Evolutionary conservation across 495 filamentous ascomycete genomes (phyloP).

Genomic region (Aspergillus carlsbadensis): DNA sequence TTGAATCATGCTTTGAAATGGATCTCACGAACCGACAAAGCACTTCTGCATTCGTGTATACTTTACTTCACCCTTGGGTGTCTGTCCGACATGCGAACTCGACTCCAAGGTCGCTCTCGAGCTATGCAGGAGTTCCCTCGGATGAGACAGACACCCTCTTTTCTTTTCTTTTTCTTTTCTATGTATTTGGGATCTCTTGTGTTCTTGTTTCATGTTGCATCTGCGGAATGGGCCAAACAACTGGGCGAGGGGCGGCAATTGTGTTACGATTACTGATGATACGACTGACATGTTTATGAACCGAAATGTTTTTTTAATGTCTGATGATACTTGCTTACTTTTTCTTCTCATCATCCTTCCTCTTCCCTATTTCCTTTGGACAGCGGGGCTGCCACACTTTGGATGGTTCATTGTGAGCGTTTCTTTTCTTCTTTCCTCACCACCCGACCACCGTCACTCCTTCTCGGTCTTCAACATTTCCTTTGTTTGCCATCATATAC

Average conservation of each 20-base stretch:
- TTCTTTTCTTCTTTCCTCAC: neutral
- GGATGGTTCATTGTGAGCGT: conserved; percentile 9
- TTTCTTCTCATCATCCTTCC: conserved; percentile 15
- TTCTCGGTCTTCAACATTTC: conserved; percentile 13
- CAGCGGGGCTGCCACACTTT: conserved; percentile 19
- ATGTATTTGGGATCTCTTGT: conserved; percentile 13
- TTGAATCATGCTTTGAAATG: conserved; percentile 13
- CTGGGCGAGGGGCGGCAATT: conserved; percentile 18
- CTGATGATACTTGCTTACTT: conserved; percentile 21
- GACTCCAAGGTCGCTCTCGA: conserved; percentile 1
- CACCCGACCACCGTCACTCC: neutral
- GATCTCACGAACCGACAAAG: conserved; percentile 17
- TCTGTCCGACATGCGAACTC: conserved; percentile 4
- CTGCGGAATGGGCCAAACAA: conserved; percentile 12
- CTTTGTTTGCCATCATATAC: conserved; percentile 23
- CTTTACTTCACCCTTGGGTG: conserved; percentile 9
- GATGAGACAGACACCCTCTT: neutral
- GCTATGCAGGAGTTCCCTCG: neutral
- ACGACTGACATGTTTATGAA: conserved; percentile 26
- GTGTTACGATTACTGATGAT: conserved; percentile 28
- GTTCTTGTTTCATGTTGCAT: conserved; percentile 18
- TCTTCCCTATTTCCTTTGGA: conserved; percentile 3
- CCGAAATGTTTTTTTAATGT: conserved; percentile 26
- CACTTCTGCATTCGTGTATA: conserved; percentile 20
- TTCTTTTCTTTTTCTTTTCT: conserved; percentile 11